Conservation (phyloP, 2,329 filamentous ascomycete species). For the Cladophialophora exuberans region DNA sequence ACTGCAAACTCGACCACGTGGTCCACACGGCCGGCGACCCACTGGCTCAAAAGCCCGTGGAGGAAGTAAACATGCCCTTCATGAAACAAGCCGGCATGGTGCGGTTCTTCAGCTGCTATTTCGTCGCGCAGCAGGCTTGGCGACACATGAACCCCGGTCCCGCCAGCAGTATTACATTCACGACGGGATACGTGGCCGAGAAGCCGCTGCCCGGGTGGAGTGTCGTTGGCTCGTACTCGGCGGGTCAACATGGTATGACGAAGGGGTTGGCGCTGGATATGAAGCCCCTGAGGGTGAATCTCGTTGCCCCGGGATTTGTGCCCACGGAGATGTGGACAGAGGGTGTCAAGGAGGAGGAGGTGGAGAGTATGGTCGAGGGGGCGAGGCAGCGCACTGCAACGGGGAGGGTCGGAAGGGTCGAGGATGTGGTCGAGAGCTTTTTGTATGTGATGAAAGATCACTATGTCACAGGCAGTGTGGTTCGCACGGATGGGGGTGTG, state of each 20-base stretch:
- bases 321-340: slow-evolving; percentile 45
- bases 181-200: slow-evolving; percentile 42
- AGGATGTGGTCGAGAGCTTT: slow-evolving; percentile 51
- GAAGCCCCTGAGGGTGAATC: slow-evolving; percentile 48
- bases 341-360: slow-evolving; percentile 29
- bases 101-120: slow-evolving; percentile 41
- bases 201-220: slow-evolving; percentile 43
- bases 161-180: slow-evolving; percentile 46
- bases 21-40: slow-evolving; percentile 56
- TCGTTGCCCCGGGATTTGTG: slow-evolving; percentile 47
- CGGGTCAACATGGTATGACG: slow-evolving; percentile 39
- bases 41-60: slow-evolving; percentile 30
- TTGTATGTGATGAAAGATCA: slow-evolving; percentile 50
- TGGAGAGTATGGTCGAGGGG: slow-evolving; percentile 30
- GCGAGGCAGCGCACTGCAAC: slow-evolving; percentile 37
- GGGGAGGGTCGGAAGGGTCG: slow-evolving; percentile 37
- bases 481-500: slow-evolving; percentile 43
- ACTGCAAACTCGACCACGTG: slow-evolving; percentile 51
- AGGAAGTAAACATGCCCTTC: slow-evolving; percentile 34
- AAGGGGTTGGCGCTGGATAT: slow-evolving; percentile 47
- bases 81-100: slow-evolving; percentile 38
- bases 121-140: slow-evolving; percentile 45
- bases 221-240: slow-evolving; percentile 35
- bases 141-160: slow-evolving; percentile 33
- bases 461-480: slow-evolving; percentile 43